Percentiles rank a stretch among this genome's conserved stretches.
phyloP scores from a whole-genome alignment of 2,329 filamentous ascomycete genomes.

The Hortaea sp. region DNA sequence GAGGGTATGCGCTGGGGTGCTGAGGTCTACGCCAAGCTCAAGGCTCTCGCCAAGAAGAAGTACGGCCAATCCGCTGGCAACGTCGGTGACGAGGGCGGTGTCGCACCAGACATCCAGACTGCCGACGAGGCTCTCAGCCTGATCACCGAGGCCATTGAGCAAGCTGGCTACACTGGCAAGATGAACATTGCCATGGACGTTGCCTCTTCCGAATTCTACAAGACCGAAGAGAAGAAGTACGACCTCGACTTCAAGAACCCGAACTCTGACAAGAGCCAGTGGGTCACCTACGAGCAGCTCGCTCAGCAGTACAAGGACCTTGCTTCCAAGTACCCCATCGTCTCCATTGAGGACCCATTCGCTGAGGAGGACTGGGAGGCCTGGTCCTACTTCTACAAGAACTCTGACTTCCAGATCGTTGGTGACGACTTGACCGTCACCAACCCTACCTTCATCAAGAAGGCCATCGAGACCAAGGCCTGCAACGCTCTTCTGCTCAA shows the following conservation, averaged over 20 bases:
- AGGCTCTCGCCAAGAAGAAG: slow-evolving; percentile 96
- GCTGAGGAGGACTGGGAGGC: slow-evolving; percentile 99
- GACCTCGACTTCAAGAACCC: slow-evolving; percentile 99
- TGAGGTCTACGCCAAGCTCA: slow-evolving; percentile 97
- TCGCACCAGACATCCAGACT: slow-evolving; percentile 96
- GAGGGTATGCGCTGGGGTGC: slow-evolving; percentile 94
- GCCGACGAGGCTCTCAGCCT: slow-evolving; percentile 93
- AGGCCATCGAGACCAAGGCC: slow-evolving; percentile 97
- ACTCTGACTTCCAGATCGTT: slow-evolving; percentile 94
- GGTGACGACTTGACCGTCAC: slow-evolving; percentile 98
- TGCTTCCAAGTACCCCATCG: slow-evolving; percentile 91
- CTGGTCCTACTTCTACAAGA: slow-evolving; percentile 99
- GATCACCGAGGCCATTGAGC: slow-evolving; percentile 87
- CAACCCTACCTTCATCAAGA: slow-evolving; percentile 98
- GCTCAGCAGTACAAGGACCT: slow-evolving; percentile 83
- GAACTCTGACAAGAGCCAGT: slow-evolving; percentile 88
- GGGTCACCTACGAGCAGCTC: slow-evolving; percentile 97
- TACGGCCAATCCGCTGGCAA: slow-evolving; percentile 98
- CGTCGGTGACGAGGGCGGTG: slow-evolving; percentile 98
- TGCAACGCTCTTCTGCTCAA: slow-evolving; percentile 97
- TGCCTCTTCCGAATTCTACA: slow-evolving; percentile 99
- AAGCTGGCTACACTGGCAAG: slow-evolving; percentile 90
- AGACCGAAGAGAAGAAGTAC: slow-evolving; percentile 92
- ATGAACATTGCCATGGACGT: slow-evolving; percentile 99
- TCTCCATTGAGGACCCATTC: slow-evolving; percentile 98